Evolutionary conservation across 176 grass and related monocot species (phyloP).

Genomic region (Echinochloa phyllopogon): DNA sequence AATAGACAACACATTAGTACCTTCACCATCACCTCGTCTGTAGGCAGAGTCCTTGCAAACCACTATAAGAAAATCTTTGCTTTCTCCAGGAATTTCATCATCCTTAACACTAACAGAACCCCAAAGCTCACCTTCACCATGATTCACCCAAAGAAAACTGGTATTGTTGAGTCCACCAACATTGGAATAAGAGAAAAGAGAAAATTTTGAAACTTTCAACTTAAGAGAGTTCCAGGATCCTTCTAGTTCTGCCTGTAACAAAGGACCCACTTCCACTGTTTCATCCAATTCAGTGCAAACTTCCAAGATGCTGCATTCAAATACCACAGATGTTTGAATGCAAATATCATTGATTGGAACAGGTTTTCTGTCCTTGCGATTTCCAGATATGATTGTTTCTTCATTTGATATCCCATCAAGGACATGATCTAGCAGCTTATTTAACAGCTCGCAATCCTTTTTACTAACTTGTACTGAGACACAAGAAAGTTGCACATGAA

Average conservation of each 20-base stretch:
- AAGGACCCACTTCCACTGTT: slow-evolving; percentile 65
- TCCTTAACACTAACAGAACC: slow-evolving; percentile 56
- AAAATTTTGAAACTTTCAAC: slow-evolving; percentile 75
- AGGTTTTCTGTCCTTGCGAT: slow-evolving; percentile 32
- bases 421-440: slow-evolving; percentile 61
- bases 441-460: slow-evolving; percentile 68
- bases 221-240: slow-evolving; percentile 81
- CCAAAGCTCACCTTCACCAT: slow-evolving; percentile 85
- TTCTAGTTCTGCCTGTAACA: slow-evolving; percentile 82
- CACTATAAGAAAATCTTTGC: slow-evolving; percentile 76
- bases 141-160: slow-evolving; percentile 76
- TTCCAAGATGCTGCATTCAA: slow-evolving; percentile 79
- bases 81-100: slow-evolving; percentile 53
- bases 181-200: slow-evolving; percentile 74
- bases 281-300: slow-evolving; percentile 70
- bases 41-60: slow-evolving; percentile 68
- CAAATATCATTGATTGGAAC: slow-evolving; percentile 38
- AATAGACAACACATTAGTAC: slow-evolving; percentile 79
- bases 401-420: slow-evolving; percentile 61
- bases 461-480: slow-evolving; percentile 69
- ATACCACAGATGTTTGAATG: slow-evolving; percentile 67
- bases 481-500: slow-evolving; percentile 73
- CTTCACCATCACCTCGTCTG: slow-evolving; percentile 88
- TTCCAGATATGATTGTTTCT: slow-evolving; percentile 33
- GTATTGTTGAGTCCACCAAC: slow-evolving; percentile 68